Base-by-base conservation (phyloP, 164 flowering plant species). In the Berberis vulgaris region DNA sequence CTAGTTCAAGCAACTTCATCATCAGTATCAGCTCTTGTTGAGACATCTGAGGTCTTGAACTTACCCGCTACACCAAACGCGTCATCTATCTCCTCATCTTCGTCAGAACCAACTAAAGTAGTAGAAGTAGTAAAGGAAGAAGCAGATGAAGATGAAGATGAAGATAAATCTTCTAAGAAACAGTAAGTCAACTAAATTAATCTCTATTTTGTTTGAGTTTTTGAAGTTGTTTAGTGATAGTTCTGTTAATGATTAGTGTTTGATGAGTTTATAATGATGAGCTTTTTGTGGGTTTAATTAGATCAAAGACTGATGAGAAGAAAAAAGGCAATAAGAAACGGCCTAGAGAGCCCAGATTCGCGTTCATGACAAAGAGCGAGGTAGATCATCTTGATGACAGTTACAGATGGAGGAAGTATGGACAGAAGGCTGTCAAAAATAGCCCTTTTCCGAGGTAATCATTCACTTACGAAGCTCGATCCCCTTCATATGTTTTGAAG, bases 391-490 rank as follows among this genome's bases (percentile, higher is more conserved):
- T 91, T 6, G 97, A 91, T 62, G 97, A 91, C 61, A 96, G 97
- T 1, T 91, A 82, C 60, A 71, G 97, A 74, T 91, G 97, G 97
- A 76, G 97, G 56, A 91, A 91, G 71, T 91, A 91, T 71, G 97
- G 97, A 54, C 97, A 91, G 67, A 91, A 91, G 66, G 97, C 97
- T 49, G 97, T 91, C 40, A 91, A 91, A 59, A 91, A 88, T 60
- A 91, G 97, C 84, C 97, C 94, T 47, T 86, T 74, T 71, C 97
- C 97, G 3, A 88, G 95, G 97, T 87, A 52, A 1, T 52, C 10
- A 3, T 10, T 50, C 26, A 26, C 26, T 26, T 26, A 26, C 26
- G 26, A 26, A 26, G 26, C 26, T 0, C 0, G 26, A 26, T 26
- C 26, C 26, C 26, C 26, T 26, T 26, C 26, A 26, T 26, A 26